Conservation (phyloP, 2,329 filamentous ascomycete genomes). For the Pochonia chlamydosporia region DNA sequence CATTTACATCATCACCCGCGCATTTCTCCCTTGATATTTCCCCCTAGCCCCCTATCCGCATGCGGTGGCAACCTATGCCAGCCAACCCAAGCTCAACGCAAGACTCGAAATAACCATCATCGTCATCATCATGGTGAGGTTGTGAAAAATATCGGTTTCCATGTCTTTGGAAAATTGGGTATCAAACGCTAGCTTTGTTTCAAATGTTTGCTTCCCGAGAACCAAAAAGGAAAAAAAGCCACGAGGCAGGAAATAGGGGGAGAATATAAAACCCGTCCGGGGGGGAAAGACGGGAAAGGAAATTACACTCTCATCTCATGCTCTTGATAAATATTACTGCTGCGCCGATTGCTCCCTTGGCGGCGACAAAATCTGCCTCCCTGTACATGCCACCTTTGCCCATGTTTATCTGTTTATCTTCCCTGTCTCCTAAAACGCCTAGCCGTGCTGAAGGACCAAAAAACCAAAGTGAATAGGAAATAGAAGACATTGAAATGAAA, state of each 20-base stretch:
- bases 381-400: neutral
- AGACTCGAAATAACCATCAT: no score
- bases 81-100: no score
- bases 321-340: neutral
- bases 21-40: neutral
- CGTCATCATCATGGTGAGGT: neutral
- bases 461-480: neutral
- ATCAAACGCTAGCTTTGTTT: neutral
- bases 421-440: conserved; percentile 4
- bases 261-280: neutral
- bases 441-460: conserved; percentile 1
- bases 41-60: neutral
- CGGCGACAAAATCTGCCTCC: neutral
- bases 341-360: neutral
- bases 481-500: neutral
- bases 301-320: neutral
- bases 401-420: conserved; percentile 3
- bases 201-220: neutral
- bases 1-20: neutral
- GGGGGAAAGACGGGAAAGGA: neutral
- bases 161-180: neutral
- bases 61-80: no score
- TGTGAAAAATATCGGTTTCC: neutral
- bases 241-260: neutral
- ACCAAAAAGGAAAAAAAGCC: neutral